Percentiles rank a stretch among this genome's conserved stretches.
Conservation (phyloP, 2,329 filamentous ascomycete genomes). For the Aspergillus vadensis region DNA sequence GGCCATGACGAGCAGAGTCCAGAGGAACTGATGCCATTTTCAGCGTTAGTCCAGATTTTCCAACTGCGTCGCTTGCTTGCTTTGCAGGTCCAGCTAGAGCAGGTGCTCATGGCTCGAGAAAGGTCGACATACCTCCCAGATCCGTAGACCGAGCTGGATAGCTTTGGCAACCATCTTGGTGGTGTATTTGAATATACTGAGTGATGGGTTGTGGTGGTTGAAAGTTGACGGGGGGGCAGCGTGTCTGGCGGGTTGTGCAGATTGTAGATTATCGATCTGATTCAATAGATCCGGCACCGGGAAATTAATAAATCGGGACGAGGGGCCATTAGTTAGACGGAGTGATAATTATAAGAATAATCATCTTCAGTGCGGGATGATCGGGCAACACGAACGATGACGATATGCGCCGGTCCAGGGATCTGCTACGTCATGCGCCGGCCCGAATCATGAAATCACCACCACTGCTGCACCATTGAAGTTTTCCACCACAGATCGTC, state of each 20-base stretch:
- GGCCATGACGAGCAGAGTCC: slow-evolving; percentile 61
- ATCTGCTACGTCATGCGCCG: slow-evolving; percentile 37
- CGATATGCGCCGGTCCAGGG: slow-evolving; percentile 25
- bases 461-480: slow-evolving; percentile 9
- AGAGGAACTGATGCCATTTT: slow-evolving; percentile 54
- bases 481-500: background rate
- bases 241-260: background rate
- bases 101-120: background rate
- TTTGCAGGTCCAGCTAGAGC: background rate
- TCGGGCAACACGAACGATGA: slow-evolving; percentile 34
- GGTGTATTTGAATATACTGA: background rate
- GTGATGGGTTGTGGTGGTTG: background rate
- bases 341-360: slow-evolving; percentile 24
- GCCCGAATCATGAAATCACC: slow-evolving; percentile 30
- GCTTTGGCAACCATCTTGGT: slow-evolving; percentile 30
- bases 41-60: background rate
- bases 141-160: slow-evolving; percentile 35
- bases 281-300: slow-evolving; percentile 5
- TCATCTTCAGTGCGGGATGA: slow-evolving; percentile 27
- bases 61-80: background rate
- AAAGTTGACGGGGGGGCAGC: background rate
- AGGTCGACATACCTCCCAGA: slow-evolving; percentile 33
- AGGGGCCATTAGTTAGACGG: slow-evolving; percentile 1
- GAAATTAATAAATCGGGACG: slow-evolving; percentile 2
- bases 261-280: slow-evolving; percentile 4